A percentile compares a stretch with the other conserved stretches of the same genome.
Conservation (phyloP, 495 filamentous ascomycete genomes). For the Podospora conica region DNA sequence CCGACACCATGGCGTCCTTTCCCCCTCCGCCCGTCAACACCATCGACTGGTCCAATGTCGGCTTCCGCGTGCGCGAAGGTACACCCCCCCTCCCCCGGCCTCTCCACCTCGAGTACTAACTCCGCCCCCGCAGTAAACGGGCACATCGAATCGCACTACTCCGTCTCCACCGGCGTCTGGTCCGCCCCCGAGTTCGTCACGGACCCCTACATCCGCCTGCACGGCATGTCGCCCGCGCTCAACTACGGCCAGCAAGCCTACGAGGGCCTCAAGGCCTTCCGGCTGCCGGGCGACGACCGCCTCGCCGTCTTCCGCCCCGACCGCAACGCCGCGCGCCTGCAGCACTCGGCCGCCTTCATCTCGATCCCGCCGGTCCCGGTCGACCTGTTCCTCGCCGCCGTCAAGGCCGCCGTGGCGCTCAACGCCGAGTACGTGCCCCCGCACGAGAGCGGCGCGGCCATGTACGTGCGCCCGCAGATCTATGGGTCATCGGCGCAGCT, state of each 20-base stretch:
- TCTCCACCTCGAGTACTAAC: neutral
- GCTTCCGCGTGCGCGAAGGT: constrained; percentile 88
- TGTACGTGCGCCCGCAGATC: constrained; percentile 85
- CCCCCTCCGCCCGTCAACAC: constrained; percentile 77
- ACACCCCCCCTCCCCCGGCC: neutral
- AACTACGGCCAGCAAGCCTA: constrained; percentile 95
- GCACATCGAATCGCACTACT: constrained; percentile 71
- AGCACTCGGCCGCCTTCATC: constrained; percentile 67
- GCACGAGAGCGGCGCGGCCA: constrained; percentile 71
- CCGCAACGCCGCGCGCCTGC: constrained; percentile 75
- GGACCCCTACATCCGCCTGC: constrained; percentile 73
- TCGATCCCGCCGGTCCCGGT: constrained; percentile 72
- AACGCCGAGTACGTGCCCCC: constrained; percentile 89
- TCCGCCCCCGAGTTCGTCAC: constrained; percentile 62
- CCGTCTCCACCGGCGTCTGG: constrained; percentile 65
- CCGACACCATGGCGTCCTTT: constrained; percentile 47
- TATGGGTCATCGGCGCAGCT: constrained; percentile 79
- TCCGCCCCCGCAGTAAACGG: constrained; percentile 54
- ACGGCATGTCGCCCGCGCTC: constrained; percentile 83
- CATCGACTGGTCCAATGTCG: constrained; percentile 88
- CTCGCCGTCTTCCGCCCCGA: constrained; percentile 79
- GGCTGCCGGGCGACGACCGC: constrained; percentile 50
- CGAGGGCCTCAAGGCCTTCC: constrained; percentile 90
- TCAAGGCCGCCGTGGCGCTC: constrained; percentile 70
- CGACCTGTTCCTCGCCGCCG: constrained; percentile 63